Conservation (phyloP, 148 eudicot genomes). For the Arctostaphylos glauca region DNA sequence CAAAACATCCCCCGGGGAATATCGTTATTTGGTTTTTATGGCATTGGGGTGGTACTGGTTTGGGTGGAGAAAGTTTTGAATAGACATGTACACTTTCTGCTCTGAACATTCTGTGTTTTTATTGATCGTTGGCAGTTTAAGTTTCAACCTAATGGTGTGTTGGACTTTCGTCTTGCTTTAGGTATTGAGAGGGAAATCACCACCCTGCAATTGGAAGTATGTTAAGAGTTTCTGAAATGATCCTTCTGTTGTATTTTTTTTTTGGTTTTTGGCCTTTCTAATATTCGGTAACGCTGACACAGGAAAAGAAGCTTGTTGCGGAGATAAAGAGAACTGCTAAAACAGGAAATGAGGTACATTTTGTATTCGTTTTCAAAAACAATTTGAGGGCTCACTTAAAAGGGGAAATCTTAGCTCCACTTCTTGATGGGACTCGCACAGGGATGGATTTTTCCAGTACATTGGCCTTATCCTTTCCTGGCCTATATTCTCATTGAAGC, state of each 20-base stretch:
- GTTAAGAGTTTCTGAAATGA: conserved; percentile 13
- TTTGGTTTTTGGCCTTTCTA: conserved; percentile 13
- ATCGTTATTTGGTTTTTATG: not conserved
- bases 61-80: not conserved
- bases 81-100: not conserved
- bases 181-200: conserved; percentile 91
- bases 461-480: not conserved
- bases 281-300: conserved; percentile 22
- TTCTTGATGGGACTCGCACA: not conserved
- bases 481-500: not conserved
- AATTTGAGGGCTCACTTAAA: not conserved
- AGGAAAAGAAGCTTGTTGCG: conserved; percentile 94
- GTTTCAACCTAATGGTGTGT: not conserved
- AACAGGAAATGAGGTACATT: conserved; percentile 86
- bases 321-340: conserved; percentile 99
- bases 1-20: not conserved
- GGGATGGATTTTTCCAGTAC: not conserved
- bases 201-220: conserved; percentile 73
- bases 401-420: not conserved
- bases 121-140: not conserved
- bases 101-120: not conserved
- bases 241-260: conserved; percentile 4
- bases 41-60: not conserved
- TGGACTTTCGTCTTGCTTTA: conserved; percentile 29
- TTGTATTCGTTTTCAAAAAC: not conserved